Evolutionary conservation across 1,284 basidiomycete species (phyloP), one percentile per base, ranked within the genome.

Genomic region (Bjerkandera adusta): DNA sequence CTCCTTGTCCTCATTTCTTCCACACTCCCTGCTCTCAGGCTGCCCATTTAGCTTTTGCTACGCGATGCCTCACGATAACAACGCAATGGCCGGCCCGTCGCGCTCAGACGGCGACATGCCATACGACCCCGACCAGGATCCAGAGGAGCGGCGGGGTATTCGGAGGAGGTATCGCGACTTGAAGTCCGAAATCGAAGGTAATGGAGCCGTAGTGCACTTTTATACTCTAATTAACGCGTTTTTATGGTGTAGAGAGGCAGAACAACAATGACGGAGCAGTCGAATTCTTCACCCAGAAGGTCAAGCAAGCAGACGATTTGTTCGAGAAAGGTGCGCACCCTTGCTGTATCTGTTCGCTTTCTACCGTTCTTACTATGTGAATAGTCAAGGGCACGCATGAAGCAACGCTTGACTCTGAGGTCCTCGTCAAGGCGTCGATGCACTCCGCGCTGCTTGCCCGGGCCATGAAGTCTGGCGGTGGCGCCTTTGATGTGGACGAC

Each of bases 401-500:
- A 58, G 89, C 89, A 3, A 86, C 85, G 1, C 73, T 91, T 5
- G 89, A 92, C 63, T 89, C 89, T 0, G 71, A 74, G n/a, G 72
- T 89, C 35, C 76, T 91, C 6, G 63, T 87, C 0, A 76, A 76
- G 58, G 79, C 83, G 15, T 86, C 89, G 4, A 79, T 75, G 48
- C 75, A 85, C 58, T 75, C 82, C 47, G 84, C 86, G 1, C 79
- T 83, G 56, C 90, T 92, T 63, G 90, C 90, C 11, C 84, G 88
- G 30, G 81, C 84, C n/a, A 83, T 93, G 78, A 90, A 89, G 63
- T 82, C 89, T 1, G 89, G 88, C 45, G 78, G 79, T 0, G 85
- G 87, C 39, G 81, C 81, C 13, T 93, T 94, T 59, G 92, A 94
- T 60, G 70, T 86, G 26, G 89, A 92, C 51, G 90, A 93, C 50